phyloP scores from a whole-genome alignment of 306 rosid genomes.

The Styphnolobium japonicum region DNA sequence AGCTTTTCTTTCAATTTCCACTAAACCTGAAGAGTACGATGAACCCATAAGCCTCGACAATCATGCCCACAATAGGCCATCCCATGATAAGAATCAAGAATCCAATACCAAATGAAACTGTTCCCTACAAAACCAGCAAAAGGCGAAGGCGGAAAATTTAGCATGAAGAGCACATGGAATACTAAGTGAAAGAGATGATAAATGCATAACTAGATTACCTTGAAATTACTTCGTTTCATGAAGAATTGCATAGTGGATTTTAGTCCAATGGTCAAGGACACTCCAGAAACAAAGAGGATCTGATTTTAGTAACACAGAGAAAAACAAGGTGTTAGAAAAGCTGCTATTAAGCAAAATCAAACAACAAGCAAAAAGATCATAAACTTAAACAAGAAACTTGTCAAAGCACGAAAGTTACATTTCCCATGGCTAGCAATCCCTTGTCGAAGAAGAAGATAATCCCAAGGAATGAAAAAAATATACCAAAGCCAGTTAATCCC shows the following conservation, averaged over 20 bases:
- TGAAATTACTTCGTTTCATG: conserved; percentile 85
- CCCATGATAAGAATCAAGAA: conserved; percentile 85
- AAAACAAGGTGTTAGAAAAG: conserved; percentile 34
- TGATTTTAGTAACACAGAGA: conserved; percentile 48
- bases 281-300: conserved; percentile 97
- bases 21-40: conserved; percentile 83
- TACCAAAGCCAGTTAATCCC: conserved; percentile 94
- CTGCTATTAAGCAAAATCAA: conserved; percentile 19
- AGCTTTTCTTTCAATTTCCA: conserved; percentile 9
- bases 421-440: conserved; percentile 98
- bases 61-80: conserved; percentile 97
- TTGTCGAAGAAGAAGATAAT: conserved; percentile 89
- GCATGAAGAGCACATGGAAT: neutral
- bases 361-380: neutral
- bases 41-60: conserved; percentile 90
- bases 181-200: neutral
- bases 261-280: conserved; percentile 86
- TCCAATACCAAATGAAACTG: conserved; percentile 89
- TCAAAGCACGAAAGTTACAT: conserved; percentile 51
- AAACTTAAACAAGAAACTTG: neutral
- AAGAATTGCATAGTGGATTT: conserved; percentile 94
- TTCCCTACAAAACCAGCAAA: conserved; percentile 54
- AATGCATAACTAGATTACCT: conserved; percentile 48
- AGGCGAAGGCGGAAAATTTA: neutral
- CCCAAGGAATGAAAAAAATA: conserved; percentile 92